Conservation (phyloP, 2,329 filamentous ascomycete species). For the Dactylellina sp. region DNA sequence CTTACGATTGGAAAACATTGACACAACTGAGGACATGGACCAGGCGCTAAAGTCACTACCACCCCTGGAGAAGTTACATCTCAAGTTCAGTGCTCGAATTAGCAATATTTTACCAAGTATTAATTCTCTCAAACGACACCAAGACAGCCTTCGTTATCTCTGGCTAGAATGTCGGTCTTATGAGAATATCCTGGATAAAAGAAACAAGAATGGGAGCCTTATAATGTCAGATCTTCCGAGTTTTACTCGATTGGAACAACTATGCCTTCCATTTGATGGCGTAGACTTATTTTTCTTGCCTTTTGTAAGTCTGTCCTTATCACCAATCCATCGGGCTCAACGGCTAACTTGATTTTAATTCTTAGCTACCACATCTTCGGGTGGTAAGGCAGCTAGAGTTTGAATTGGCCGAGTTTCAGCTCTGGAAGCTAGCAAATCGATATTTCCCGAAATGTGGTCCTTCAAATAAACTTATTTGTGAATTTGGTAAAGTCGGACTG, state of each 20-base stretch:
- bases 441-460: neutral
- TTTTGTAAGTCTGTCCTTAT: neutral
- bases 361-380: neutral
- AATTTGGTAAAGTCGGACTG: neutral
- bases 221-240: neutral
- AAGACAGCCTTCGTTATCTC: conserved; percentile 3
- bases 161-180: conserved; percentile 5
- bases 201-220: neutral
- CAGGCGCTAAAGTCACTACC: neutral
- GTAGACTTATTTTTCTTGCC: neutral
- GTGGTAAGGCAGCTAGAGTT: neutral
- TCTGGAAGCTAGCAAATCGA: neutral
- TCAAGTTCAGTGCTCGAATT: neutral
- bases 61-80: conserved; percentile 1
- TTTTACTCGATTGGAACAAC: neutral
- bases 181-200: neutral
- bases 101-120: neutral
- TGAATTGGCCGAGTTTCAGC: neutral
- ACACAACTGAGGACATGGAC: neutral
- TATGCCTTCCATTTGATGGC: neutral
- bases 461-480: neutral
- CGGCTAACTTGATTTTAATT: too few species aligned
- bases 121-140: neutral
- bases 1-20: neutral
- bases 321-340: neutral